Base-by-base conservation (phyloP, 345 rosid genomes). In the Ceriops tagal region DNA sequence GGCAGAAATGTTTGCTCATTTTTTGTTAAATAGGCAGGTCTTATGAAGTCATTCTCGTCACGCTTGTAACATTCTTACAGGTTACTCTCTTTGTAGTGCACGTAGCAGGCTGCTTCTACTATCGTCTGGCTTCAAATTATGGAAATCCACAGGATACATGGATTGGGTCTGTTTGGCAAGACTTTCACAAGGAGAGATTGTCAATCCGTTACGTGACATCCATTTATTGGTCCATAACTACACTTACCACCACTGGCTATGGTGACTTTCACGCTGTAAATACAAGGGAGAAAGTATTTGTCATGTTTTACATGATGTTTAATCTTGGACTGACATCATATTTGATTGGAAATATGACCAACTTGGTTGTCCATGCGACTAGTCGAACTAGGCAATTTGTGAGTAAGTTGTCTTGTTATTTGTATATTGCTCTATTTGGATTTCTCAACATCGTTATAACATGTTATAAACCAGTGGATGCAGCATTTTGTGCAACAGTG, bases 261-360 rank as follows among this genome's bases (percentile, higher is more conserved):
- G 98, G 98, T 57, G 97, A 93, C 77, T 53, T 93, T 34, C 98
- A 93, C 71, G 87, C 93, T 31, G 84, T 83, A 39, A 90, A 87
- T 62, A 56, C 79, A 18, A 51, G 62, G 27, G 98, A 93, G 78
- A 89, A 88, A 91, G 21, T 83, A 16, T 89, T 89, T 60, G 82
- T 71, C 66, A 75, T 88, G 61, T 69, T 65, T 66, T 91, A 85
- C 77, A 84, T 91, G 92, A 64, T 93, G 70, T 83, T 93, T 77
- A 79, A 83, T 68, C 87, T 93, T 51, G 98, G 93, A 56, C 77
- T 93, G 16, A 83, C 83, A 2, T 71, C 97, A 0, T 93, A 93
- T 73, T 75, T 93, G 58, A 85, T 93, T 60, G 98, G 97, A 69
- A 93, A 90, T 52, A 93, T 93, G 93, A 90, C 90, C 82, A 90